Evolutionary conservation across 1,284 basidiomycete genomes (phyloP).

Genomic region (Lignosus rhinocerotis): DNA sequence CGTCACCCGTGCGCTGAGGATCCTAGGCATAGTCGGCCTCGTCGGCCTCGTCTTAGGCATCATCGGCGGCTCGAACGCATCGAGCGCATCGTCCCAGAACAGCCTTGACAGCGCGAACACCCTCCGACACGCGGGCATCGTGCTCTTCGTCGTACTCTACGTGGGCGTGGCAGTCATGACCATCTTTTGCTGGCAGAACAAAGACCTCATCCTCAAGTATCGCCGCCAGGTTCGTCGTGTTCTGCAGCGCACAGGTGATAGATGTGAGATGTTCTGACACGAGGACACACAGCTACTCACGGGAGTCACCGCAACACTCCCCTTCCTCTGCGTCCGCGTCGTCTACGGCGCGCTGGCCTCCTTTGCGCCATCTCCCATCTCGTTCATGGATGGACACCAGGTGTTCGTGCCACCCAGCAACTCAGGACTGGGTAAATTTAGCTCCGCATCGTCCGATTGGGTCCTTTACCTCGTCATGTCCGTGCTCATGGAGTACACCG

Average conservation of each 20-base stretch:
- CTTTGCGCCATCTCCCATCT: slow-evolving; percentile 31
- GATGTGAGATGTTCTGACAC: background rate
- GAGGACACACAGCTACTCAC: slow-evolving; percentile 45
- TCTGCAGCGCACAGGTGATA: background rate
- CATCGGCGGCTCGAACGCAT: slow-evolving; percentile 39
- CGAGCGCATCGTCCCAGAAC: slow-evolving; percentile 8
- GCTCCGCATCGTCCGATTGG: slow-evolving; percentile 45
- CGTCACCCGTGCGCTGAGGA: slow-evolving; percentile 32
- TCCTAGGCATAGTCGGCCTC: slow-evolving; percentile 44
- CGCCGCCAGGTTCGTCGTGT: slow-evolving; percentile 43
- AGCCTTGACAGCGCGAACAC: slow-evolving; percentile 24
- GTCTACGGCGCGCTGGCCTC: slow-evolving; percentile 54
- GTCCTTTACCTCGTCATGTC: slow-evolving; percentile 37
- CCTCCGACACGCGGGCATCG: slow-evolving; percentile 49
- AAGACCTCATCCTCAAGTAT: slow-evolving; percentile 47
- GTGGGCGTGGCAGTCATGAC: background rate
- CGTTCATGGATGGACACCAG: slow-evolving; percentile 12
- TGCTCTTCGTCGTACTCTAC: slow-evolving; percentile 45
- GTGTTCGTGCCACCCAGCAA: slow-evolving; percentile 4
- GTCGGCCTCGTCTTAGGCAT: slow-evolving; percentile 51
- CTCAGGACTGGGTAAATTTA: slow-evolving; percentile 46
- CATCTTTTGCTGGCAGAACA: slow-evolving; percentile 49
- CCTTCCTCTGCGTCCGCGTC: slow-evolving; percentile 58
- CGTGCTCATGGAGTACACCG: slow-evolving; percentile 55
- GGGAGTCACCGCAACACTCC: slow-evolving; percentile 53